Evolutionary conservation across 2,329 filamentous ascomycete species (phyloP), one percentile per base, ranked within the genome.

Genomic region (Verticillium nubilum): DNA sequence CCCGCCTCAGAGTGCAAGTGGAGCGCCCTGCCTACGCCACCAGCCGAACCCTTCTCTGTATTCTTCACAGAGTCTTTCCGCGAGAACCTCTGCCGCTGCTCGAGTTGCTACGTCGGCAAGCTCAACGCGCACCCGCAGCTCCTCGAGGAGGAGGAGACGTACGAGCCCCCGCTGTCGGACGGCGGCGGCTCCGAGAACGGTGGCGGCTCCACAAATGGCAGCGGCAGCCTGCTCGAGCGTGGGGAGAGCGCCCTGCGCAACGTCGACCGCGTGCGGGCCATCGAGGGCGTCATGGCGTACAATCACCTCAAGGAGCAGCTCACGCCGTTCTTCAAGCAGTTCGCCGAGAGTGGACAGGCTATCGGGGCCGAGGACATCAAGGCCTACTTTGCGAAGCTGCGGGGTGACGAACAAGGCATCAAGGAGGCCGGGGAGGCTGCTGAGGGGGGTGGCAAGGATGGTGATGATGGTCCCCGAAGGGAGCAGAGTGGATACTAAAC

Each of bases 231-330:
- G 2, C 86, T 96, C 33, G 93, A 98, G 56, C 90, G 92, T 19
- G 95, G 95, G 54, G 95, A 99, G 76, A 94, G 91, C 54, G 94
- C 93, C 0, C 82, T 99, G 28, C 92, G 88, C 71, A 96, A 92
- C 67, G 88, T 99, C 59, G 95, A 99, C 71, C 90, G 95, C 2
- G 94, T 98, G 7, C 84, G 88, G 15, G 95, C 95, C 4, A 97
- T 99, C 59, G 91, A 99, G 73, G 95, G 95, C 17, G 94, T 96
- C 53, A 97, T 98, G 92, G 94, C 93, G 0, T 99, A 98, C 75
- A 97, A 98, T 68, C 90, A 96, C 68, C 83, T 99, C 61, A 95
- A 96, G 70, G 93, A 98, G 69, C 93, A 94, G 71, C 86, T 99
- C n/a, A 97, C 94, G 79, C 88, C 88, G 0, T 98, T 99, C 72